Evolutionary conservation across 306 rosid genomes (phyloP), one percentile per base, ranked within the genome.

Genomic region (Quercus parvula): DNA sequence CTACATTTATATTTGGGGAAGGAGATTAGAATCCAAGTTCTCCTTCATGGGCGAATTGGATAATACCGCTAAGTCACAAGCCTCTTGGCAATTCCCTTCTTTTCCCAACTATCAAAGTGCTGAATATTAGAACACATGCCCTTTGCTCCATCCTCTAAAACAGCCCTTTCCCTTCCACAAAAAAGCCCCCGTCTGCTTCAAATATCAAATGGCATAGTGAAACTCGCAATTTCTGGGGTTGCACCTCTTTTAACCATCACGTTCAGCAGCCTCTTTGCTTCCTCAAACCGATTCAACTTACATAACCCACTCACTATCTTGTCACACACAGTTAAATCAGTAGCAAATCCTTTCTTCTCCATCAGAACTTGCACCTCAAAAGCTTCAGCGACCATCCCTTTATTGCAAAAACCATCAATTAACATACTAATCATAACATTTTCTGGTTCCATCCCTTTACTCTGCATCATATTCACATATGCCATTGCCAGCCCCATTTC

Each of bases 351-450:
- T 41, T 62, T 52, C 71, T 58, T 75, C 73, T 56, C 58, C 81
- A 82, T 82, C 49, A 66, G 11, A 38, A 59, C 71, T 54, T 75
- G 81, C 74, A 78, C 52, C 63, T 72, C 71, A 71, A 75, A 67
- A 72, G 83, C 84, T 79, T 85, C 70, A 10, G 38, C 25, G 2
- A 73, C 59, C 83, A 81, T 74, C 31, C 83, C 84, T 6, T 17
- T 27, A 24, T 25, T 15, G 81, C 81, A 58, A 51, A 81, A 76
- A 14, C 79, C 81, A 63, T 57, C 71, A 12, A 72, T 68, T 76
- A 85, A 72, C 10, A 66, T 58, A 24, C 66, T 58, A 22, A 79
- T 58, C 52, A 64, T 71, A 19, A 62, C 59, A 10, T 18, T 35
- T 56, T 78, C 77, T 49, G 78, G 27, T 70, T 75, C 44, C 25